phyloP scores from a whole-genome alignment of 495 filamentous ascomycete genomes.

The Neurospora sp. region DNA sequence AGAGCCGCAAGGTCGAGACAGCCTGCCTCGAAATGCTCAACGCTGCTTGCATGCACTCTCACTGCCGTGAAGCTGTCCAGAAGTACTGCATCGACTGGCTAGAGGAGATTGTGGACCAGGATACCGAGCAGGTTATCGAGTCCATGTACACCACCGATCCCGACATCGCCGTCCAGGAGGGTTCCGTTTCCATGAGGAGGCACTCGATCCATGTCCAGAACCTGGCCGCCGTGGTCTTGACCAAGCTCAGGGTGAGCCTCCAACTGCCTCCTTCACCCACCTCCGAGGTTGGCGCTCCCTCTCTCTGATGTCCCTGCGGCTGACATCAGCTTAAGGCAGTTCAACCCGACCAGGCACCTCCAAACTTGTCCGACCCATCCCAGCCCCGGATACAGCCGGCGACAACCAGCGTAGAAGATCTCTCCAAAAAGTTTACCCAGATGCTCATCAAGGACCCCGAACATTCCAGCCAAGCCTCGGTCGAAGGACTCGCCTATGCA shows the following conservation, averaged over 20 bases:
- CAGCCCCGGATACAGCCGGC: constrained; percentile 34
- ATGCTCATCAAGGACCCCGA: constrained; percentile 57
- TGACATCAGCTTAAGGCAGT: constrained; percentile 45
- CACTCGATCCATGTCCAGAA: constrained; percentile 43
- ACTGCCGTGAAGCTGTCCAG: constrained; percentile 67
- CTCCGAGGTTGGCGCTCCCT: constrained; percentile 3
- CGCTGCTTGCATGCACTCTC: constrained; percentile 72
- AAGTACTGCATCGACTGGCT: constrained; percentile 78
- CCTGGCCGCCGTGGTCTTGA: constrained; percentile 76
- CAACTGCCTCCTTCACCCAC: constrained; percentile 1
- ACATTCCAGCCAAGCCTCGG: constrained; percentile 49
- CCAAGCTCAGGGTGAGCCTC: constrained; percentile 54
- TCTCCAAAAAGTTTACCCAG: constrained; percentile 67
- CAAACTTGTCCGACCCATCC: constrained; percentile 30
- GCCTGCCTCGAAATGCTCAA: constrained; percentile 79
- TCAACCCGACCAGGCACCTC: constrained; percentile 19
- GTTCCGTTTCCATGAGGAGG: constrained; percentile 35
- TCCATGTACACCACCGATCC: constrained; percentile 28
- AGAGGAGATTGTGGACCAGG: constrained; percentile 61
- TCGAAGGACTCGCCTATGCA: constrained; percentile 90
- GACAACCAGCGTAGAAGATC: constrained; percentile 52
- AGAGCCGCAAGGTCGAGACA: constrained; percentile 67
- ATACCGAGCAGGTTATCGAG: constrained; percentile 50
- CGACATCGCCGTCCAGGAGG: constrained; percentile 24
- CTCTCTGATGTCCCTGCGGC: constrained; percentile 24